Base-by-base conservation (phyloP, 2,329 filamentous ascomycete genomes). In the Cladophialophora yegresii region DNA sequence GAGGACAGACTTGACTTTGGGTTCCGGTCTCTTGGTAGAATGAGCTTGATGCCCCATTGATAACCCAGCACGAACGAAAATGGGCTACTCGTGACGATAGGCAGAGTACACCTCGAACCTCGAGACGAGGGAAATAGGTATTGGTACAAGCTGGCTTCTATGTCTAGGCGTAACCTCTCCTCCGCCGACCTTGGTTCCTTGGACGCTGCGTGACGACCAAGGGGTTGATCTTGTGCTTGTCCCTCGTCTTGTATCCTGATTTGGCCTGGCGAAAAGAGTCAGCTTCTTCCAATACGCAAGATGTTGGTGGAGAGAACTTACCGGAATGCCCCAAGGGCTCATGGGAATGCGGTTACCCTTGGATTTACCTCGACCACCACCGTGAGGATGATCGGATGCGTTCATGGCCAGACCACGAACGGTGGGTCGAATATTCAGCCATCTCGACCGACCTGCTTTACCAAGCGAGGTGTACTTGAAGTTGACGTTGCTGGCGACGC, bases 401-500 rank as follows among this genome's bases (percentile, higher is more conserved):
- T 99, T 99, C 96, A 99, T 99, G 68, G 96, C 95, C 72, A 98
- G 81, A 89, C 95, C 96, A 82, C 96, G 88, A 51, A 99, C 95
- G 0, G 95, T 97, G 16, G 95, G 95, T 71, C 95, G 85, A 74
- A 96, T 96, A 75, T 95, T 95, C 70, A 98, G 80, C 93, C 92
- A 97, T 74, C 95, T 87, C 72, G 89, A 92, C 73, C 96, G 87
- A 75, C 95, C 95, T 72, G 95, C 95, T 81, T 99, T 99, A 72
- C 96, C 96, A 63, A 99, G 84, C 74, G 95, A 91, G 70, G 87
- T 84, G 78, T 96, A 96, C 71, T 96, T 91, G 77, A 92, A 89
- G 76, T 96, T 89, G 54, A 89, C 86, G 78, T 99, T 99, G 84
- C 95, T 98, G 47, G 93, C 89, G 64, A 96, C 87, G 36, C 95